Evolutionary conservation across 2,329 filamentous ascomycete genomes (phyloP).

Genomic region (Alternaria sp.): DNA sequence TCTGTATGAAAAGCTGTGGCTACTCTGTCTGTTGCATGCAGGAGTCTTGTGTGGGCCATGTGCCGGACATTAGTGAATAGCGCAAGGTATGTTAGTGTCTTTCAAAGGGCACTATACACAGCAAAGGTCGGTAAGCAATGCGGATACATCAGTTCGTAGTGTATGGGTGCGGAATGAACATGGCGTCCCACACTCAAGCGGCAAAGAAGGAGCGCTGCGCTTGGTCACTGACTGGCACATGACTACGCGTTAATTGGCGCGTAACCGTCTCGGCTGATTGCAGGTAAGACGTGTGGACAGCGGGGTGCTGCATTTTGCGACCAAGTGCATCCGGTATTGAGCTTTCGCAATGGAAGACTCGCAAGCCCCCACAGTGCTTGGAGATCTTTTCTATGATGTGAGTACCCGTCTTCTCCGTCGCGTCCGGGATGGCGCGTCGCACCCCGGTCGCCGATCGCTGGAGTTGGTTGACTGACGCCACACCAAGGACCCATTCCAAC

Average conservation of each 20-base stretch:
- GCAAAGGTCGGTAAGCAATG: neutral
- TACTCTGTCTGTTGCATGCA: neutral
- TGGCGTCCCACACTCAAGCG: neutral
- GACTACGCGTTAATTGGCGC: conserved; percentile 30
- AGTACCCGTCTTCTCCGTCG: conserved; percentile 33
- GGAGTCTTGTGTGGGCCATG: neutral
- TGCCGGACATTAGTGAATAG: neutral
- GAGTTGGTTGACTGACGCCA: conserved; percentile 26
- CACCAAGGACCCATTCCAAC: conserved; percentile 47
- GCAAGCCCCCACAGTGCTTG: conserved; percentile 38
- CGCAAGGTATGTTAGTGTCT: neutral
- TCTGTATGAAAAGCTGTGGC: neutral
- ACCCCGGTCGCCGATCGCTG: conserved; percentile 42
- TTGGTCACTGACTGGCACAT: conserved; percentile 17
- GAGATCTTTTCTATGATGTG: conserved; percentile 45
- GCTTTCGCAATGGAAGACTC: conserved; percentile 41
- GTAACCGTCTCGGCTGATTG: conserved; percentile 20
- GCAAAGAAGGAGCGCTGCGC: conserved; percentile 3
- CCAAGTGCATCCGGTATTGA: conserved; percentile 17
- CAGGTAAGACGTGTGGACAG: conserved; percentile 12
- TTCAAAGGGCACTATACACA: neutral
- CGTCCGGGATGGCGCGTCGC: conserved; percentile 22
- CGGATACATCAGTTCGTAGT: neutral
- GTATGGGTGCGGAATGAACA: neutral
- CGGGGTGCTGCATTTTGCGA: conserved; percentile 24